Conservation (phyloP, 148 eudicot genomes). For the Amaranthus palmeri region DNA sequence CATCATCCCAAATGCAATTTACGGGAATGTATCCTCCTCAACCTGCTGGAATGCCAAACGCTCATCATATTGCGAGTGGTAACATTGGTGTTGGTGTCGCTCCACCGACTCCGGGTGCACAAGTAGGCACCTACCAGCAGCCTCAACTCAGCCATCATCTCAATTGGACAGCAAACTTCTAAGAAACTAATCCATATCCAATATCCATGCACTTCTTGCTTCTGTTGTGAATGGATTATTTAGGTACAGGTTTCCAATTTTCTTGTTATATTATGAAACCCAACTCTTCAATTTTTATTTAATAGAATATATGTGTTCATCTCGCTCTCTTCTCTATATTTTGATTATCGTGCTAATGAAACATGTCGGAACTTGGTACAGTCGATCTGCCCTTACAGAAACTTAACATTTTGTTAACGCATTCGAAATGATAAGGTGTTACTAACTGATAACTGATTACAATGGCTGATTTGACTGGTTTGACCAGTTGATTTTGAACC, state of each 20-base stretch:
- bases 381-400: background rate
- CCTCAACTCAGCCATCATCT: constrained; percentile 74
- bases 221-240: constrained; percentile 23
- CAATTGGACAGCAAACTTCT: constrained; percentile 72
- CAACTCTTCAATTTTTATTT: constrained; percentile 22
- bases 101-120: constrained; percentile 53
- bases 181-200: constrained; percentile 23
- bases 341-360: background rate
- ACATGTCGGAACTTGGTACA: background rate
- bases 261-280: constrained; percentile 30
- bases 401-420: background rate
- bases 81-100: constrained; percentile 59
- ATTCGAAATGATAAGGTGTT: no score
- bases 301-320: constrained; percentile 34
- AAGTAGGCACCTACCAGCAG: constrained; percentile 64
- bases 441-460: no score
- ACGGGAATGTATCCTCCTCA: constrained; percentile 74
- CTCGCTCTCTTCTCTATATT: background rate
- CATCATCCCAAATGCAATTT: constrained; percentile 80
- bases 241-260: constrained; percentile 27
- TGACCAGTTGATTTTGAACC: no score
- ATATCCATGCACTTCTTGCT: constrained; percentile 1
- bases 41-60: constrained; percentile 51
- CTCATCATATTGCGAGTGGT: constrained; percentile 63
- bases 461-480: no score